These are phyloP conservation scores for Xylaria flabelliformis DNA, from an alignment of 495 filamentous ascomycete genomes.

Conservation along the genomic window DNA sequence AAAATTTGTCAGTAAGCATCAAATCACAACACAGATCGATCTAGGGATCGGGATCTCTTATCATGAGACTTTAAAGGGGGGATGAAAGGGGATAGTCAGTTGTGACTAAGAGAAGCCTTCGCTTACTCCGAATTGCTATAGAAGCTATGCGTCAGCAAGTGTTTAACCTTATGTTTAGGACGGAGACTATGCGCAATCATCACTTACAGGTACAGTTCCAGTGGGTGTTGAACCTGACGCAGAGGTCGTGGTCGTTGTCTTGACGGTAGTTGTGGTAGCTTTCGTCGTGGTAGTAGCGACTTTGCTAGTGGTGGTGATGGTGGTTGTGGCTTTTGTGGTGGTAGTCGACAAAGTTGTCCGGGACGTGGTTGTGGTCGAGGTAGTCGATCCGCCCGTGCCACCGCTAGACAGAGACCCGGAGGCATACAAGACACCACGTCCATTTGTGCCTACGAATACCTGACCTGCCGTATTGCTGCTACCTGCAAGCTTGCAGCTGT, in stretches of 20 bases:
- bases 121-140: conserved; percentile 15
- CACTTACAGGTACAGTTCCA: conserved; percentile 14
- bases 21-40: neutral
- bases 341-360: conserved; percentile 2
- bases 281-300: conserved; percentile 5
- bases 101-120: neutral
- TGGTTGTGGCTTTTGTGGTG: neutral
- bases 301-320: neutral
- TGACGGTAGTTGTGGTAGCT: neutral
- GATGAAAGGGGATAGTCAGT: too few species aligned
- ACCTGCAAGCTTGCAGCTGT: conserved; percentile 53
- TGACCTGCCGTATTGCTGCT: conserved; percentile 57
- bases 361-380: neutral
- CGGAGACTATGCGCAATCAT: neutral
- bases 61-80: neutral
- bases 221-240: neutral
- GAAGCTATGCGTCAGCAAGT: neutral
- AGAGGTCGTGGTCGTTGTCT: conserved; percentile 3
- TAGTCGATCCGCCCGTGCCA: neutral
- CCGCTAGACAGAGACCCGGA: conserved; percentile 19
- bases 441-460: conserved; percentile 66
- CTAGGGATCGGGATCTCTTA: neutral
- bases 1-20: neutral
- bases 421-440: conserved; percentile 62
- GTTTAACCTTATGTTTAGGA: neutral